Conservation (phyloP, 805 yeast genomes). For the Metschnikowia sp. region DNA sequence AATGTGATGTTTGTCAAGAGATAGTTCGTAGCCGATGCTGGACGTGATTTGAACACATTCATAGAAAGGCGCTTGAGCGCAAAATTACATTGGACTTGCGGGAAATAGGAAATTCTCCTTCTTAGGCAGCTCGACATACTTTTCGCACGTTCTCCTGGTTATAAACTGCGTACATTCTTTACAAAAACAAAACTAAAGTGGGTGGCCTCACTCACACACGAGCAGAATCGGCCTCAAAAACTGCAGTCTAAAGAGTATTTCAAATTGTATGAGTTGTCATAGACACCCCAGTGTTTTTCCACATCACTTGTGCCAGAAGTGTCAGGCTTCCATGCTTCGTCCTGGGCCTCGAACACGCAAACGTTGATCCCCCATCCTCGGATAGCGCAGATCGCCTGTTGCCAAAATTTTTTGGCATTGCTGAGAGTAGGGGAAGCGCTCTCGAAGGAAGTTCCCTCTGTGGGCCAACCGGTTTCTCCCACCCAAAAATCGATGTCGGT, state of each 20-base stretch:
- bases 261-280: conserved; percentile 46
- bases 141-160: too few relatives aligned
- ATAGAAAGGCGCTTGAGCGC: too few relatives aligned
- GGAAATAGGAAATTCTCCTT: too few relatives aligned
- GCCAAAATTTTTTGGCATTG: conserved; percentile 82
- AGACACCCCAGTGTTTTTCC: conserved; percentile 95
- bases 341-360: conserved; percentile 90
- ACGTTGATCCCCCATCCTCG: conserved; percentile 96
- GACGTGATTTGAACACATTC: too few relatives aligned
- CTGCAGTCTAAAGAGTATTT: conserved; percentile 38
- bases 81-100: too few relatives aligned
- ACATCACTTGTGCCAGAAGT: conserved; percentile 82
- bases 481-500: conserved; percentile 89
- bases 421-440: conserved; percentile 60
- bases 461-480: conserved; percentile 98
- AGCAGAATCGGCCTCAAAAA: conserved; percentile 14
- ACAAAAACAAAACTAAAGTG: too few relatives aligned
- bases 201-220: too few relatives aligned
- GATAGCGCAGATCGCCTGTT: conserved; percentile 85
- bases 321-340: conserved; percentile 94
- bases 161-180: too few relatives aligned
- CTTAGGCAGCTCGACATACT: too few relatives aligned
- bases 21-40: too few relatives aligned
- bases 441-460: conserved; percentile 74
- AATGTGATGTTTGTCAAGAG: too few relatives aligned